Evolutionary conservation across 1,284 basidiomycete genomes (phyloP).

Genomic region (Trichosporon ovoides): DNA sequence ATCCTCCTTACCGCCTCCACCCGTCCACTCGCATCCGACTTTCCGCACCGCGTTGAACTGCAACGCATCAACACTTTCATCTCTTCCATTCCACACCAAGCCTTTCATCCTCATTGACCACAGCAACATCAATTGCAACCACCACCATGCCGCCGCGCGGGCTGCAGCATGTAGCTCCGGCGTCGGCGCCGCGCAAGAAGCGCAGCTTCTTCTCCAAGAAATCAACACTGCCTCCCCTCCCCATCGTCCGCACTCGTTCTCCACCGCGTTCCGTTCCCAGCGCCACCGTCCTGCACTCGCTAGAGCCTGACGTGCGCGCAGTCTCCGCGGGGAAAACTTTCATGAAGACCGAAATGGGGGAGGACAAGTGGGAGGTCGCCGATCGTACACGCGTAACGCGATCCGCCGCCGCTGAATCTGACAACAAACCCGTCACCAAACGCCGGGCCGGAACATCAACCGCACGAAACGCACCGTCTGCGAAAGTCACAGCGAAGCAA

Average conservation of each 20-base stretch:
- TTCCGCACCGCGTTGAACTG: too few species aligned
- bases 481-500: constrained; percentile 10
- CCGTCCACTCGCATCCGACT: too few species aligned
- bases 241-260: constrained; percentile 1
- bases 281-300: constrained; percentile 19
- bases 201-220: constrained; percentile 17
- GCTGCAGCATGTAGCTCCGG: neutral
- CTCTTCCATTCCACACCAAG: too few species aligned
- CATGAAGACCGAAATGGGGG: constrained; percentile 21
- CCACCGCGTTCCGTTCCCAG: constrained; percentile 13
- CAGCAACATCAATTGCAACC: neutral
- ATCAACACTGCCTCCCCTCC: constrained; percentile 10
- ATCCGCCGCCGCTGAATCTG: neutral
- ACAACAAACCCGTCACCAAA: constrained; percentile 1
- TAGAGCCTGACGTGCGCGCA: constrained; percentile 14
- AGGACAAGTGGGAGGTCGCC: constrained; percentile 16
- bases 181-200: constrained; percentile 10
- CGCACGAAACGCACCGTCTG: neutral
- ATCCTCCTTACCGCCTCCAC: too few species aligned
- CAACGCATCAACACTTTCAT: too few species aligned
- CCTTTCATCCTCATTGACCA: neutral
- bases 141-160: constrained; percentile 10
- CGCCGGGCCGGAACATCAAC: neutral
- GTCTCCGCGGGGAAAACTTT: constrained; percentile 20
- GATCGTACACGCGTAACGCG: constrained; percentile 12